Evolutionary conservation across 1,139 yeast genomes (phyloP).

Genomic region (Protomyces arabidopsidicola): DNA sequence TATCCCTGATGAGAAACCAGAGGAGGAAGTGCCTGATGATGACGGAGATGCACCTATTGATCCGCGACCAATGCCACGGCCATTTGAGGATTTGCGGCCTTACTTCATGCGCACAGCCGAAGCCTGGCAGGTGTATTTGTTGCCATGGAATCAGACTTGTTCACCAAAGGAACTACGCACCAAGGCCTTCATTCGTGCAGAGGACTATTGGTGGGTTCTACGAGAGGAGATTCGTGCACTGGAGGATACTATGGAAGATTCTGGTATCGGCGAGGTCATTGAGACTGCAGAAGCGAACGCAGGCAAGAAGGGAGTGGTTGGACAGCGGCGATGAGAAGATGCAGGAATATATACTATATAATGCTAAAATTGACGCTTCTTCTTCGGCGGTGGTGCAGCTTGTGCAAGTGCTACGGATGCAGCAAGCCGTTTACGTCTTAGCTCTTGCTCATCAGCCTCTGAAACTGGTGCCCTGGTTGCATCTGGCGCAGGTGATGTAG

Average conservation of each 20-base stretch:
- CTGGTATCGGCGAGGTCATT: conserved; percentile 87
- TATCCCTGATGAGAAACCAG: conserved; percentile 50
- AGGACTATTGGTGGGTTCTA: conserved; percentile 98
- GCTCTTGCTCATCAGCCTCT: neutral
- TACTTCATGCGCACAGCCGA: conserved; percentile 16
- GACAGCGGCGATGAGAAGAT: conserved; percentile 10
- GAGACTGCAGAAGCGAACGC: conserved; percentile 52
- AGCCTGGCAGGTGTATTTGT: conserved; percentile 19
- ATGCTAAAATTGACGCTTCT: neutral
- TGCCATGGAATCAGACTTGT: conserved; percentile 12
- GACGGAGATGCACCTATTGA: conserved; percentile 23
- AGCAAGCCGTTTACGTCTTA: neutral
- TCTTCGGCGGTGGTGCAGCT: neutral
- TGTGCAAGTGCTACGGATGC: neutral
- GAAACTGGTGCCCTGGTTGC: neutral
- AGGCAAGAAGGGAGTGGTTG: conserved; percentile 24
- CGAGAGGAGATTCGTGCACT: conserved; percentile 84
- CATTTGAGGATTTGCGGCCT: conserved; percentile 51
- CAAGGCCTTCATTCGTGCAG: conserved; percentile 83
- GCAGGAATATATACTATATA: neutral
- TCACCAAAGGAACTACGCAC: conserved; percentile 67
- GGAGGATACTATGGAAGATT: conserved; percentile 82
- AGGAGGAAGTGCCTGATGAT: conserved; percentile 53
- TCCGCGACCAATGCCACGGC: conserved; percentile 60
- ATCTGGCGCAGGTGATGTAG: neutral